These are phyloP conservation scores for Maudiozyma humilis DNA, from an alignment of 1,139 yeast genomes.

Conservation along the genomic window DNA sequence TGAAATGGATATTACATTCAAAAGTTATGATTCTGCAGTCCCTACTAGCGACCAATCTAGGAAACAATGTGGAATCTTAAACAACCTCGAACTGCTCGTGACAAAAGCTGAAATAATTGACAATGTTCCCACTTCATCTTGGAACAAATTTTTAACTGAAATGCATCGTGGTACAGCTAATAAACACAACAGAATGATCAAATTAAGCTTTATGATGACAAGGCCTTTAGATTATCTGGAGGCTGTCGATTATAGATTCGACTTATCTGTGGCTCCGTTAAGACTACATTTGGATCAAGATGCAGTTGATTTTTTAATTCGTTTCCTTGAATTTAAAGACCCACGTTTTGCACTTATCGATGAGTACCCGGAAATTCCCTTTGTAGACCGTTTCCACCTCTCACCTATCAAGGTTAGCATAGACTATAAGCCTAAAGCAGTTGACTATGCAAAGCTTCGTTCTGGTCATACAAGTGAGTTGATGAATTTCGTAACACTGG, in stretches of 20 bases:
- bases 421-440: constrained; percentile 87
- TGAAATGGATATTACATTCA: constrained; percentile 43
- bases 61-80: constrained; percentile 41
- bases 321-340: constrained; percentile 79
- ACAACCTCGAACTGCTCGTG: constrained; percentile 38
- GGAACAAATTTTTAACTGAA: constrained; percentile 78
- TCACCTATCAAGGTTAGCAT: constrained; percentile 56
- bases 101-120: constrained; percentile 60
- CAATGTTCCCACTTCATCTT: constrained; percentile 77
- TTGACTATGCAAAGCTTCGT: constrained; percentile 73
- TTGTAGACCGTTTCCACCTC: constrained; percentile 60
- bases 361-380: constrained; percentile 50
- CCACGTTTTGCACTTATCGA: constrained; percentile 53
- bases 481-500: constrained; percentile 79
- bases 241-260: constrained; percentile 59
- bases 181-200: constrained; percentile 48
- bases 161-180: constrained; percentile 42
- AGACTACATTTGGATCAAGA: constrained; percentile 88
- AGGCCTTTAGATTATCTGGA: constrained; percentile 59
- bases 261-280: constrained; percentile 57
- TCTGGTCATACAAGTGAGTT: constrained; percentile 84
- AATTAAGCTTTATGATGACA: constrained; percentile 46
- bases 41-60: constrained; percentile 30
- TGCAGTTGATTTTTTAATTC: constrained; percentile 69
- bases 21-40: constrained; percentile 42